A percentile compares a stretch with the other conserved stretches of the same genome.
Conservation (phyloP, 805 yeast genomes). For the Starmerella davenportii region DNA sequence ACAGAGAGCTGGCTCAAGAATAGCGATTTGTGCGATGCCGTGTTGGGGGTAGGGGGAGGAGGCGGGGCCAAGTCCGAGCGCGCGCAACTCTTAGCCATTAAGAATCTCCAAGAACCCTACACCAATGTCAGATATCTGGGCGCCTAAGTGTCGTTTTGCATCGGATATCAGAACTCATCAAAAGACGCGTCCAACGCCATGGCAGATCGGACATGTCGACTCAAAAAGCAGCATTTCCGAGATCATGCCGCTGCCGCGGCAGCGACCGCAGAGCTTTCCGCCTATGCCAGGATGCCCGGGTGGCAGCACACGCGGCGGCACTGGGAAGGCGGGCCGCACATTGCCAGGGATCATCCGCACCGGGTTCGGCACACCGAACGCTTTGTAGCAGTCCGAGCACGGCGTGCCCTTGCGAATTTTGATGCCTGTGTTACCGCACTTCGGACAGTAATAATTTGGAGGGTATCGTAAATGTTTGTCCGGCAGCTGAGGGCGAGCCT, state of each 20-base stretch:
- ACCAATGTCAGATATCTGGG: too few species aligned
- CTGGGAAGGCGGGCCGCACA: conserved; percentile 19
- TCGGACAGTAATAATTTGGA: conserved; percentile 36
- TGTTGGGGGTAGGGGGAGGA: too few species aligned
- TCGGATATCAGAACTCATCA: too few species aligned
- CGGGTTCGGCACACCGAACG: conserved; percentile 24
- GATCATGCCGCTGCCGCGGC: conserved; percentile 46
- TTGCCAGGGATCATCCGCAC: conserved; percentile 13
- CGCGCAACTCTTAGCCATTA: too few species aligned
- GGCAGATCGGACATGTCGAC: conserved; percentile 45
- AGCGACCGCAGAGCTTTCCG: conserved; percentile 53
- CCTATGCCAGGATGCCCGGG: conserved; percentile 73
- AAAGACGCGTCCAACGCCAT: conserved; percentile 33
- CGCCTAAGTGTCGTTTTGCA: too few species aligned
- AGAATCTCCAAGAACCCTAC: too few species aligned
- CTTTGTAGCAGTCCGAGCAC: conserved; percentile 52
- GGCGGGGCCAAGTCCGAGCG: too few species aligned
- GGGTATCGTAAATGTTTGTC: conserved; percentile 33
- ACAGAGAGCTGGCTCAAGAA: too few species aligned
- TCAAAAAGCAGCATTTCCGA: conserved; percentile 40
- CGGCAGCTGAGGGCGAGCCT: not conserved
- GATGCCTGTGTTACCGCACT: conserved; percentile 58
- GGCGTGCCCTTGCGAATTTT: conserved; percentile 37
- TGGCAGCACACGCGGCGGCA: conserved; percentile 26
- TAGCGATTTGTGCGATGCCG: too few species aligned